These are phyloP conservation scores for Huntiella omanensis DNA, from an alignment of 2,329 filamentous ascomycete genomes.

Conservation along the genomic window DNA sequence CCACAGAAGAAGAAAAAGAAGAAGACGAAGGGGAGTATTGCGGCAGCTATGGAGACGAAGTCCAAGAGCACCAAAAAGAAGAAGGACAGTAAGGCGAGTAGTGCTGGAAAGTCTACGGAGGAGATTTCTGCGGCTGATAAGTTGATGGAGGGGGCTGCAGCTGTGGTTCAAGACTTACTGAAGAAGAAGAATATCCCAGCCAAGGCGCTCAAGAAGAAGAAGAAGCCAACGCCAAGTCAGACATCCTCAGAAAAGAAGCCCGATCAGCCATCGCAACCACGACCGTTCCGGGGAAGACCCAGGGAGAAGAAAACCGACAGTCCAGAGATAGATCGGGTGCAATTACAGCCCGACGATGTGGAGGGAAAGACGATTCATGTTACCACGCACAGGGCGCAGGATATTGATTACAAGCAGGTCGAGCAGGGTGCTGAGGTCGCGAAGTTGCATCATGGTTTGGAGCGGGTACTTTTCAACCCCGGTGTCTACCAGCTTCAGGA, in stretches of 20 bases:
- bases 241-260: neutral
- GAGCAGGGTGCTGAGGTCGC: constrained; percentile 29
- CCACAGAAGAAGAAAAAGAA: neutral
- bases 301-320: neutral
- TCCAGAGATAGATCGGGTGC: neutral
- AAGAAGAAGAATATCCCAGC: constrained; percentile 9
- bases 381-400: constrained; percentile 15
- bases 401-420: constrained; percentile 17
- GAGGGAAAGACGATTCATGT: constrained; percentile 14
- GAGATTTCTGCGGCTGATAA: constrained; percentile 1
- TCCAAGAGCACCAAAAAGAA: neutral
- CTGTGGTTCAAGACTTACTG: constrained; percentile 9
- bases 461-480: constrained; percentile 85
- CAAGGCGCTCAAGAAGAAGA: constrained; percentile 10
- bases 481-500: constrained; percentile 88
- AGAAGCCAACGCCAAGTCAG: neutral
- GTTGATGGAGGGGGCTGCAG: constrained; percentile 9
- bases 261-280: neutral
- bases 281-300: neutral
- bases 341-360: neutral
- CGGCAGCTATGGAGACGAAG: neutral
- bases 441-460: constrained; percentile 52
- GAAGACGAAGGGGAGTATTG: neutral
- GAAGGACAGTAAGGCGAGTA: neutral
- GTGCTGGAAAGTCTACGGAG: too few relatives aligned